Conservation (phyloP, 495 filamentous ascomycete genomes). For the Acidiella bohemica region DNA sequence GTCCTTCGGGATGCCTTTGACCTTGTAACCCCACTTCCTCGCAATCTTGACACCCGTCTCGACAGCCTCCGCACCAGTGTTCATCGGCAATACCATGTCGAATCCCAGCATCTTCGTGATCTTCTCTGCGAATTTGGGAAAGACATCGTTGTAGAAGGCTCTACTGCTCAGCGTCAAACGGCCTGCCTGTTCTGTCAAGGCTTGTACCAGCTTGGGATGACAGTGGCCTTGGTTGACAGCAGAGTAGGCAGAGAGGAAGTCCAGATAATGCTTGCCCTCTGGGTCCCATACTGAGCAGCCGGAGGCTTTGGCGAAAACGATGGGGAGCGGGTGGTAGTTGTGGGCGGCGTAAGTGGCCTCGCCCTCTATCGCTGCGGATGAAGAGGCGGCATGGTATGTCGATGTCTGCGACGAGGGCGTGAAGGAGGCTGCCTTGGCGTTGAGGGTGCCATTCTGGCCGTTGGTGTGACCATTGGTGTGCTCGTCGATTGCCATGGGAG, state of each 20-base stretch:
- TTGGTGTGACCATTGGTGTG: constrained; percentile 25
- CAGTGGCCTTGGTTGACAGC: constrained; percentile 99
- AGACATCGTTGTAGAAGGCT: constrained; percentile 98
- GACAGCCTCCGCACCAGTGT: constrained; percentile 96
- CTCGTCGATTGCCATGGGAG: constrained; percentile 38
- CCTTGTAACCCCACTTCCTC: constrained; percentile 97
- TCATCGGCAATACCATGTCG: constrained; percentile 99
- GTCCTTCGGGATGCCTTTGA: constrained; percentile 76
- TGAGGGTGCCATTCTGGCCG: constrained; percentile 29
- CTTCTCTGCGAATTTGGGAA: constrained; percentile 89
- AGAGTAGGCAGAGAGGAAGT: constrained; percentile 95
- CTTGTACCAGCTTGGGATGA: constrained; percentile 86
- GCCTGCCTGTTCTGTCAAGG: constrained; percentile 77
- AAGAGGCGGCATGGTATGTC: constrained; percentile 64
- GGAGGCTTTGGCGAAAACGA: constrained; percentile 52
- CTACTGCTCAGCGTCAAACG: constrained; percentile 86
- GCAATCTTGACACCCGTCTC: constrained; percentile 97
- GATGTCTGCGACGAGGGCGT: constrained; percentile 32
- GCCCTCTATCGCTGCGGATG: constrained; percentile 60
- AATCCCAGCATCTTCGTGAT: constrained; percentile 81
- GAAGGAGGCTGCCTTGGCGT: constrained; percentile 40
- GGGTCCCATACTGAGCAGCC: constrained; percentile 93
- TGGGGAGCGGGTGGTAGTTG: constrained; percentile 95
- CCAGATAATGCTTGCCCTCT: constrained; percentile 90
- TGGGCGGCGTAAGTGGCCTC: constrained; percentile 84